Percentiles rank a stretch among this genome's conserved stretches.
Evolutionary conservation across 495 filamentous ascomycete species (phyloP).

Genomic region (Rhypophila decipiens): DNA sequence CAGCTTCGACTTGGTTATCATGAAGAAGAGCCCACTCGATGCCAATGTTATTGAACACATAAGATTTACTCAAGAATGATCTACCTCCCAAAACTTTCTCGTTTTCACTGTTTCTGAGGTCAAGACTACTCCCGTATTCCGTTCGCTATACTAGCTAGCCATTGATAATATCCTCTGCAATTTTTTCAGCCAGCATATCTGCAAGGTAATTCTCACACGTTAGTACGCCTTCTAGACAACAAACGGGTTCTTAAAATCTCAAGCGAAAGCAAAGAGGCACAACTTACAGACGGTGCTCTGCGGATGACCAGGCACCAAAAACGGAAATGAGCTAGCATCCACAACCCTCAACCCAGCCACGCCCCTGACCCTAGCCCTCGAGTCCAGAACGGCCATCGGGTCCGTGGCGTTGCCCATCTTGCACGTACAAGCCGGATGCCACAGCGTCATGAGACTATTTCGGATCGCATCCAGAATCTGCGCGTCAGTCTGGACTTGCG

Average conservation of each 20-base stretch:
- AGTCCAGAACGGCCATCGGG: conserved; percentile 49
- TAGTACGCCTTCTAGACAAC: neutral
- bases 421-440: conserved; percentile 48
- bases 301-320: conserved; percentile 53
- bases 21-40: no score
- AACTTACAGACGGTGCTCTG: conserved; percentile 32
- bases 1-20: no score
- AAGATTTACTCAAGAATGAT: no score
- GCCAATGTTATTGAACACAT: no score
- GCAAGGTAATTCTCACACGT: neutral
- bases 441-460: conserved; percentile 35
- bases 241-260: neutral
- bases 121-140: no score
- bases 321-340: conserved; percentile 52
- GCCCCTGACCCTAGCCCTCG: conserved; percentile 44
- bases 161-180: conserved; percentile 43
- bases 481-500: conserved; percentile 37
- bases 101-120: no score
- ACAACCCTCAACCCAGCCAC: conserved; percentile 50
- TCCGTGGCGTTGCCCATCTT: conserved; percentile 45
- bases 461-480: conserved; percentile 44
- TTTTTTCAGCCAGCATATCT: conserved; percentile 56
- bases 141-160: no score
- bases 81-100: no score
- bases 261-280: neutral